These are phyloP conservation scores for Mycena haematopus DNA, from an alignment of 768 basidiomycete genomes.

Conservation along the genomic window DNA sequence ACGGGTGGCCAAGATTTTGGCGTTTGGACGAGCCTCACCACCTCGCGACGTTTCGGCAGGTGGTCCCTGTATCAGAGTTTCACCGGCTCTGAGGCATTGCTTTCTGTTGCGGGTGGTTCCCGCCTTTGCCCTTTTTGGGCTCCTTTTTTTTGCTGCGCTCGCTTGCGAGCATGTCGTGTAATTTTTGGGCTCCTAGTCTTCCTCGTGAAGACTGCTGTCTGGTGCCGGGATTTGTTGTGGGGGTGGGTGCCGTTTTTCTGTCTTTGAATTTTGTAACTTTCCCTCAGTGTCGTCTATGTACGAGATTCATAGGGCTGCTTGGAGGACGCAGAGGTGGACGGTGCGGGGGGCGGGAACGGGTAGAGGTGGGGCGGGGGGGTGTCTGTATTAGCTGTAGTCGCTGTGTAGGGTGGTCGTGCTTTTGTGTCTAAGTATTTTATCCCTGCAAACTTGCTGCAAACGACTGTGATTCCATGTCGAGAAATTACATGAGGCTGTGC, in stretches of 20 bases:
- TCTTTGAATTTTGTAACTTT: not conserved
- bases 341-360: too few relatives aligned
- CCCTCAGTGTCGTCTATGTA: not conserved
- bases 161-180: not conserved
- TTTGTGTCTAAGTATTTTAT: too few relatives aligned
- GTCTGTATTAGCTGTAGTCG: too few relatives aligned
- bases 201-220: conserved; percentile 11
- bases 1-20: not conserved
- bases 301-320: too few relatives aligned
- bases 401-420: too few relatives aligned
- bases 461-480: not conserved
- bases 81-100: conserved; percentile 26
- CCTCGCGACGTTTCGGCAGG: conserved; percentile 22
- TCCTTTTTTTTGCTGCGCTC: not conserved
- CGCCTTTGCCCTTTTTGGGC: not conserved
- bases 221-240: too few relatives aligned
- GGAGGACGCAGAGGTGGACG: too few relatives aligned
- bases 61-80: conserved; percentile 28
- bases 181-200: conserved; percentile 20
- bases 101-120: conserved; percentile 24
- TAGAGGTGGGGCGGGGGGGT: too few relatives aligned
- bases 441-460: too few relatives aligned
- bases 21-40: conserved; percentile 19
- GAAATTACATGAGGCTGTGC: conserved; percentile 1
- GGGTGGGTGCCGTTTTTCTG: not conserved